Conservation (phyloP, 176 grass and related monocot species). For the Triticum aestivum region IWGSC_CS_RefSeq_v2.1 NC_057802.1:98169778-98170277, state of each 20-base stretch:
- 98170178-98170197: neutral
- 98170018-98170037: neutral
- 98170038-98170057: neutral
- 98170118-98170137: neutral
- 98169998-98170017: neutral
- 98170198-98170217: neutral
- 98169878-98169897: too few relatives aligned
- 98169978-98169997: neutral
- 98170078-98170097: neutral
- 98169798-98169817: too few relatives aligned
- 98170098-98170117: neutral
- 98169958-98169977: neutral
- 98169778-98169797: too few relatives aligned
- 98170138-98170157: neutral
- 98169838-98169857: neutral
- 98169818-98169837: neutral
- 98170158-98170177: neutral
- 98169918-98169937: neutral
- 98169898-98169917: neutral
- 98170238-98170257: neutral
- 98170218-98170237: neutral
- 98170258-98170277: neutral
- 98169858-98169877: neutral
- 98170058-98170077: neutral
- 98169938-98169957: neutral